Percentiles rank a stretch among this genome's conserved stretches.
These are phyloP conservation scores for Pseudocercospora pini-densiflorae DNA, from an alignment of 2,329 filamentous ascomycete species.

Conservation along the genomic window DNA sequence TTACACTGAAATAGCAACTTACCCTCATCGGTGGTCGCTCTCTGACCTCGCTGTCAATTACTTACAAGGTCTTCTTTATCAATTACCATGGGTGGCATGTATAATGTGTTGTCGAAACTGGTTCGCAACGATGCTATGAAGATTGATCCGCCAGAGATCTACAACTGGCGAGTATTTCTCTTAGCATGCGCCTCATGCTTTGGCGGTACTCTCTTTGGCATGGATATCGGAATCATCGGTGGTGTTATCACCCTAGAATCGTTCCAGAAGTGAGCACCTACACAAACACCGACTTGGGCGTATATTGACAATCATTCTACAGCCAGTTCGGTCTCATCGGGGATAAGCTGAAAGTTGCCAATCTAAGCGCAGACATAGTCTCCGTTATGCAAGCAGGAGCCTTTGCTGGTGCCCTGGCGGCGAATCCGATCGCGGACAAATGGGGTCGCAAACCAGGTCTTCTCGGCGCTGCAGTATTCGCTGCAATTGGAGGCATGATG, in stretches of 20 bases:
- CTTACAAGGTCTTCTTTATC: too few species aligned
- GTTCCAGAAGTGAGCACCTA: constrained; percentile 52
- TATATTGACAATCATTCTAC: neutral
- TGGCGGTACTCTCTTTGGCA: constrained; percentile 70
- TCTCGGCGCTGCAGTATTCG: constrained; percentile 61
- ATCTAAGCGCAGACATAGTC: constrained; percentile 70
- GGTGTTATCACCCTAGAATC: constrained; percentile 65
- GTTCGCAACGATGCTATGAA: constrained; percentile 74
- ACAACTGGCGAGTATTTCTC: constrained; percentile 69
- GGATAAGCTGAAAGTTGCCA: constrained; percentile 50
- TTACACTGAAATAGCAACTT: neutral
- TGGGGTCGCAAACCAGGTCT: constrained; percentile 62
- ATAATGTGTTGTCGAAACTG: constrained; percentile 37
- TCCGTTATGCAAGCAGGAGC: constrained; percentile 73
- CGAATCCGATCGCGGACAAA: constrained; percentile 58
- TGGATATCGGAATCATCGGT: constrained; percentile 69
- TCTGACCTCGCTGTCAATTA: too few species aligned
- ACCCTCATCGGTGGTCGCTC: too few species aligned
- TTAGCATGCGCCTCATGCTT: constrained; percentile 64
- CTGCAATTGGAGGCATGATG: constrained; percentile 66
- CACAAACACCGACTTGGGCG: neutral
- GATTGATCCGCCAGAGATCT: constrained; percentile 67
- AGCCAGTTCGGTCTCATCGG: constrained; percentile 20
- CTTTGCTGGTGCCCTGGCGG: constrained; percentile 67
- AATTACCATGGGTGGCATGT: neutral